These are phyloP conservation scores for Cladosporium sp. DNA, from an alignment of 2,329 filamentous ascomycete species.

Conservation along the genomic window DNA sequence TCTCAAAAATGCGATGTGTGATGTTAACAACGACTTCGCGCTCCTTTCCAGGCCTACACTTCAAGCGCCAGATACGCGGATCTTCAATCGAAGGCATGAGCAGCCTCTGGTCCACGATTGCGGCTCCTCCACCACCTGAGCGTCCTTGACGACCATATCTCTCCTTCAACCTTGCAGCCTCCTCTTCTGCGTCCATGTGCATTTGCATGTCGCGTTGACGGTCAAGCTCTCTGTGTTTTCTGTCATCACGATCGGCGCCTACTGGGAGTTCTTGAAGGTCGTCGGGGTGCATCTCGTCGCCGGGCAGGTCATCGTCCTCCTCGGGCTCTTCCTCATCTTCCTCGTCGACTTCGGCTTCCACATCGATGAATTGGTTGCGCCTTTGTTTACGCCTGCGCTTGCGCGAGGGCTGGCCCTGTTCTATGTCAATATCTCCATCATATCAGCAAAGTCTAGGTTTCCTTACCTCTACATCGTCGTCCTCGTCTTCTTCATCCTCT, in stretches of 20 bases:
- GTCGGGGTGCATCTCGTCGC: slow-evolving; percentile 82
- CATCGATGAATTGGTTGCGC: slow-evolving; percentile 88
- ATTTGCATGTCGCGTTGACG: slow-evolving; percentile 81
- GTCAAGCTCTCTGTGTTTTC: slow-evolving; percentile 90
- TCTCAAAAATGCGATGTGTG: slow-evolving; percentile 83
- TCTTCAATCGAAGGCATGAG: slow-evolving; percentile 91
- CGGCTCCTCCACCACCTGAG: slow-evolving; percentile 60
- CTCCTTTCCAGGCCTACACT: slow-evolving; percentile 93
- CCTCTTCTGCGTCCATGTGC: slow-evolving; percentile 88
- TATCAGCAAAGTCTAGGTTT: background rate
- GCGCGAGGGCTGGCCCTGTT: slow-evolving; percentile 64
- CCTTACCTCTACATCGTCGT: slow-evolving; percentile 16
- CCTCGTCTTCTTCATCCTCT: slow-evolving; percentile 29
- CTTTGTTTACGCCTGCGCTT: slow-evolving; percentile 73
- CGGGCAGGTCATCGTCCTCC: slow-evolving; percentile 83
- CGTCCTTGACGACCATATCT: slow-evolving; percentile 75
- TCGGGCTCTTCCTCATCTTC: slow-evolving; percentile 84
- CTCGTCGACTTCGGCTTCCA: slow-evolving; percentile 94
- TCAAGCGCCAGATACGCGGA: slow-evolving; percentile 90
- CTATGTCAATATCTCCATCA: slow-evolving; percentile 16
- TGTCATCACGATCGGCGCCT: slow-evolving; percentile 79
- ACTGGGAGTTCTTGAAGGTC: slow-evolving; percentile 73
- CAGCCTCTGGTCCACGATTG: slow-evolving; percentile 77
- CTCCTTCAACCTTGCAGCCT: slow-evolving; percentile 80
- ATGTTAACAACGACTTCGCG: slow-evolving; percentile 83